Evolutionary conservation across 1,284 basidiomycete genomes (phyloP).

Genomic region (Butyriboletus appendiculatus): DNA sequence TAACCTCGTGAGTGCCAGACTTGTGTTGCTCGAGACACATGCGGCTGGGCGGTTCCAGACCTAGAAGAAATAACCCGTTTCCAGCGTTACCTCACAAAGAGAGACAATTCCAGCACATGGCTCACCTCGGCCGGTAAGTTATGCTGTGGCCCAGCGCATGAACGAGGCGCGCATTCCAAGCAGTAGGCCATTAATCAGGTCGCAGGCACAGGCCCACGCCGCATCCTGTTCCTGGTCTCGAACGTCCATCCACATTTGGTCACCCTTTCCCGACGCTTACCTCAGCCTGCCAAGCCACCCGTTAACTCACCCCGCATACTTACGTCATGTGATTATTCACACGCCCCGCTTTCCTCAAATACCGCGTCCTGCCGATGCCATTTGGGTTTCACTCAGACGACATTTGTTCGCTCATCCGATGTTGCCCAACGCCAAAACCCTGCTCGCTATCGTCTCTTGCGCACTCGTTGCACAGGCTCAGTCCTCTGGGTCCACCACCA

Average conservation of each 20-base stretch:
- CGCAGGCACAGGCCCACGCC: background rate
- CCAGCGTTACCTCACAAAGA: too few relatives aligned
- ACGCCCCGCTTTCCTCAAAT: conserved; percentile 18
- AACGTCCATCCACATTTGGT: background rate
- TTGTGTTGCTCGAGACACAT: conserved; percentile 1
- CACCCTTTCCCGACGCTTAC: background rate
- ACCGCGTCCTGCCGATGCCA: background rate
- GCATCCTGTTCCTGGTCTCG: conserved; percentile 7
- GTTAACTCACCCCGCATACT: background rate
- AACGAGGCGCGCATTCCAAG: too few relatives aligned
- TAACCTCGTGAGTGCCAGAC: conserved; percentile 2
- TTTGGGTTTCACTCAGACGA: background rate
- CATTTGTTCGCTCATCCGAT: too few relatives aligned
- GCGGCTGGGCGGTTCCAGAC: conserved; percentile 12
- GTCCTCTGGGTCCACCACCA: background rate
- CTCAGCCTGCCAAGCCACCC: background rate
- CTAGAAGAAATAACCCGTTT: background rate
- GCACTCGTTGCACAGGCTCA: conserved; percentile 23
- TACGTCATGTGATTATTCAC: conserved; percentile 18
- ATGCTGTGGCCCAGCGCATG: too few relatives aligned
- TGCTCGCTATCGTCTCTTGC: conserved; percentile 13
- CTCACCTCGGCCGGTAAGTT: too few relatives aligned
- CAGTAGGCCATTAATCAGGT: too few relatives aligned
- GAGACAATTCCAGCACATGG: too few relatives aligned
- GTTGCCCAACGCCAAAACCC: conserved; percentile 5